These are phyloP conservation scores for Camellia sinensis DNA, from an alignment of 148 eudicot genomes.

Conservation along the genomic window DNA sequence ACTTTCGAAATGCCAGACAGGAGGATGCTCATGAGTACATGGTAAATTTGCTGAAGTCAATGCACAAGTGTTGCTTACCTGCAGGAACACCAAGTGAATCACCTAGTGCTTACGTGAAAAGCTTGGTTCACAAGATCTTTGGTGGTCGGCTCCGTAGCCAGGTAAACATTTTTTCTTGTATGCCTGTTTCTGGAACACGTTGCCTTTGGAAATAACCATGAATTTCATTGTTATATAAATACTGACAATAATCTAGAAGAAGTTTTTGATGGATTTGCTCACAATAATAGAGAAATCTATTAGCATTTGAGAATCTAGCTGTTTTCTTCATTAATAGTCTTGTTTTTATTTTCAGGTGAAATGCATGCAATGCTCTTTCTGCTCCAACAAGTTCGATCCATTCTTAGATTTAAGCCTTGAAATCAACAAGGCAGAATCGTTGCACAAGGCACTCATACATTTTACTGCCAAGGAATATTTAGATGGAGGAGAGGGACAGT, in stretches of 20 bases:
- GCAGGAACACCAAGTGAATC: slow-evolving; percentile 88
- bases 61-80: slow-evolving; percentile 95
- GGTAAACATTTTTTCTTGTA: slow-evolving; percentile 33
- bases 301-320: not conserved
- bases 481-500: slow-evolving; percentile 85
- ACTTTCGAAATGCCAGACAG: slow-evolving; percentile 76
- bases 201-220: not conserved
- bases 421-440: slow-evolving; percentile 74
- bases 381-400: slow-evolving; percentile 85
- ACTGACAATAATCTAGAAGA: not conserved
- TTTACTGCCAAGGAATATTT: slow-evolving; percentile 80
- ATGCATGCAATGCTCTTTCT: slow-evolving; percentile 81
- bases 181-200: not conserved
- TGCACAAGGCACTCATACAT: slow-evolving; percentile 67
- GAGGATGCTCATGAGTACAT: slow-evolving; percentile 99
- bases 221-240: not conserved
- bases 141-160: slow-evolving; percentile 93
- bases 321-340: not conserved
- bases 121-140: slow-evolving; percentile 90
- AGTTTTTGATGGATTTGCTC: not conserved
- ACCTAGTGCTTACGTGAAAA: slow-evolving; percentile 81
- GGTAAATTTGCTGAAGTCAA: slow-evolving; percentile 88
- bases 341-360: slow-evolving; percentile 57
- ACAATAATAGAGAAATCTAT: not conserved
- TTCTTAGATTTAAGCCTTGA: slow-evolving; percentile 93